Percentiles rank a stretch among this genome's conserved stretches.
phyloP scores from a whole-genome alignment of 805 yeast species.

The Kuraishia cidri region DNA sequence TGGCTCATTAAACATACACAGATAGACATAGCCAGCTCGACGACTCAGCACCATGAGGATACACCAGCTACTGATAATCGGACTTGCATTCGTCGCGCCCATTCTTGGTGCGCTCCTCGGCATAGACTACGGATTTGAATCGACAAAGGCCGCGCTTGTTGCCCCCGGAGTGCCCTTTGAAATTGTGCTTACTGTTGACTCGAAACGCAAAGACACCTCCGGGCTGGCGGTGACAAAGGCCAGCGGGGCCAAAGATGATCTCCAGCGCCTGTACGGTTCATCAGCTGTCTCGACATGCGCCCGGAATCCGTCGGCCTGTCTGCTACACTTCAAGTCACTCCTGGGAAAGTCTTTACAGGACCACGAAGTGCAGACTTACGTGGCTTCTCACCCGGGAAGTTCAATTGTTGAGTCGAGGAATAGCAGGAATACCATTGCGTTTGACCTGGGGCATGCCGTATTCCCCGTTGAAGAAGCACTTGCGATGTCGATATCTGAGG shows the following conservation, averaged over 20 bases:
- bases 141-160: slow-evolving; percentile 76
- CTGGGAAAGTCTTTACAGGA: slow-evolving; percentile 56
- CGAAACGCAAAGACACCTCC: slow-evolving; percentile 81
- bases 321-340: slow-evolving; percentile 59
- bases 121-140: slow-evolving; percentile 83
- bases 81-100: too few species aligned
- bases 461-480: slow-evolving; percentile 65
- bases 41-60: too few species aligned
- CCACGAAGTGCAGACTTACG: slow-evolving; percentile 35
- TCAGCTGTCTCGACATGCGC: slow-evolving; percentile 62
- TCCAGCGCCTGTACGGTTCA: slow-evolving; percentile 74
- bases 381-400: slow-evolving; percentile 52
- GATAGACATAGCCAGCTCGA: too few species aligned
- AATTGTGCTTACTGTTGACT: slow-evolving; percentile 79
- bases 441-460: slow-evolving; percentile 36
- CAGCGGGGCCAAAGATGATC: slow-evolving; percentile 24
- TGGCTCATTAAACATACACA: too few species aligned
- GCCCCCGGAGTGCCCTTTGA: slow-evolving; percentile 91
- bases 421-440: slow-evolving; percentile 47
- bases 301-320: slow-evolving; percentile 64
- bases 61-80: too few species aligned
- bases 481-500: slow-evolving; percentile 74
- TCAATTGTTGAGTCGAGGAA: slow-evolving; percentile 28
- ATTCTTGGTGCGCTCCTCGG: slow-evolving; percentile 44
- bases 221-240: slow-evolving; percentile 57